phyloP scores from a whole-genome alignment of 129 eudicot species.

The Centrapalus pauciflorus region DNA sequence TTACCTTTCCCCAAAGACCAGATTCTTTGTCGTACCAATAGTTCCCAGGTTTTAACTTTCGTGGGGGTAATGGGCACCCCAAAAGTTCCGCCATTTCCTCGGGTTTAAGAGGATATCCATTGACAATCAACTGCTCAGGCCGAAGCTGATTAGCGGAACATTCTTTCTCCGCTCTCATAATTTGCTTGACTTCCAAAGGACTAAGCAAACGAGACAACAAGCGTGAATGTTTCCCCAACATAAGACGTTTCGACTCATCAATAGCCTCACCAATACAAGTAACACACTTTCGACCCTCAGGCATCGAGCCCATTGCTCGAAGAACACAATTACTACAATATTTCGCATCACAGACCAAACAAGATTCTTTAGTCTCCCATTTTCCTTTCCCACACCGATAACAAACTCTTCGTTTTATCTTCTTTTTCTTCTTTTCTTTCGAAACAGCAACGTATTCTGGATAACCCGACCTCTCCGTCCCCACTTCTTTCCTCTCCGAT shows the following conservation, averaged over 20 bases:
- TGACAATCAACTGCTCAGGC: constrained; percentile 87
- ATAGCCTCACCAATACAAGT: constrained; percentile 92
- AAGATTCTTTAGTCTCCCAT: constrained; percentile 92
- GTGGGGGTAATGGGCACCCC: constrained; percentile 87
- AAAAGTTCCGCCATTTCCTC: constrained; percentile 94
- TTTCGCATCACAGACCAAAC: constrained; percentile 91
- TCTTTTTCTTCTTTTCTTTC: constrained; percentile 66
- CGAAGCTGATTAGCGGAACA: constrained; percentile 98
- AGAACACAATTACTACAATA: constrained; percentile 95
- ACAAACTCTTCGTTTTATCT: constrained; percentile 50
- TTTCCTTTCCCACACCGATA: constrained; percentile 90
- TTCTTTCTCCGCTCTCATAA: constrained; percentile 95
- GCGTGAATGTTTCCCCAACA: constrained; percentile 78
- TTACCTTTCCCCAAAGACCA: constrained; percentile 99
- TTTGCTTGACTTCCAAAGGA: constrained; percentile 94
- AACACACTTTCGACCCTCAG: constrained; percentile 98
- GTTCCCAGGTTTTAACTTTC: constrained; percentile 82
- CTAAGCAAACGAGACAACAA: constrained; percentile 73
- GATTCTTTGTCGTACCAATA: constrained; percentile 99
- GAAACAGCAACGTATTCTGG: constrained; percentile 65
- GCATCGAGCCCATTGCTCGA: constrained; percentile 99
- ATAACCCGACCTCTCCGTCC: constrained; percentile 42
- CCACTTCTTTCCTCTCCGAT: constrained; percentile 50
- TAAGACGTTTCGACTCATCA: constrained; percentile 76
- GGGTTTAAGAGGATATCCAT: constrained; percentile 77